Conservation (phyloP, 2,329 filamentous ascomycete genomes). For the Aaosphaeria arxii region DNA sequence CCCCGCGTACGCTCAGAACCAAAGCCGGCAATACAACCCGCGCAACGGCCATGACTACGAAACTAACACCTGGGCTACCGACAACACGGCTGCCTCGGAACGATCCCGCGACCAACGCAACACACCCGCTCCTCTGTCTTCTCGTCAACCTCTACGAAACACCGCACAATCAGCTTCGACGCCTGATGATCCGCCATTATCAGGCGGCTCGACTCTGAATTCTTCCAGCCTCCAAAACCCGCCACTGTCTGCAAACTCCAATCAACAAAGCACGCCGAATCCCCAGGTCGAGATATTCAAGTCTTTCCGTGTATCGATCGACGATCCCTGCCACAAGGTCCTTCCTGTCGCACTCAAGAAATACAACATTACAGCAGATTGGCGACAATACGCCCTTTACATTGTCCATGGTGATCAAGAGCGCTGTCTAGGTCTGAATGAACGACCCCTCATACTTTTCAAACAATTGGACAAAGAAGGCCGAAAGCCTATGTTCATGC, state of each 20-base stretch:
- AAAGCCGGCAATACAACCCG: slow-evolving; percentile 27
- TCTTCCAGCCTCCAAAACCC: slow-evolving; percentile 12
- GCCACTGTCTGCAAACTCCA: slow-evolving; percentile 23
- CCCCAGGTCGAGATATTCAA: slow-evolving; percentile 92
- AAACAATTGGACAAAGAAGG: slow-evolving; percentile 97
- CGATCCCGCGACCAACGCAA: slow-evolving; percentile 29
- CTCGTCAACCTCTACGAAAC: slow-evolving; percentile 23
- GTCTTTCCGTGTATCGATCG: slow-evolving; percentile 95
- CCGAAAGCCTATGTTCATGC: slow-evolving; percentile 99
- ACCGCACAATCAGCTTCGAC: slow-evolving; percentile 27
- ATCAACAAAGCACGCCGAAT: slow-evolving; percentile 25
- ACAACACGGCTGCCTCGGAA: slow-evolving; percentile 23
- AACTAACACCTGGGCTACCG: slow-evolving; percentile 27
- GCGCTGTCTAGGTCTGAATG: slow-evolving; percentile 83
- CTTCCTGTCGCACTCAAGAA: slow-evolving; percentile 93
- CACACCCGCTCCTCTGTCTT: slow-evolving; percentile 28
- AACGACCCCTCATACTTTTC: slow-evolving; percentile 92
- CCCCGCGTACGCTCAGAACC: slow-evolving; percentile 44
- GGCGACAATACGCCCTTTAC: slow-evolving; percentile 95
- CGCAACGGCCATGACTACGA: slow-evolving; percentile 30
- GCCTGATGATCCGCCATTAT: slow-evolving; percentile 33
- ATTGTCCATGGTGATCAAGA: slow-evolving; percentile 99
- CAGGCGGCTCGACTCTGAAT: slow-evolving; percentile 22
- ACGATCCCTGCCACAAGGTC: slow-evolving; percentile 97
- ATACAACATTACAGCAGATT: slow-evolving; percentile 97